Base-by-base conservation (phyloP, 2,329 filamentous ascomycete genomes). In the Xylaria sp. region DNA sequence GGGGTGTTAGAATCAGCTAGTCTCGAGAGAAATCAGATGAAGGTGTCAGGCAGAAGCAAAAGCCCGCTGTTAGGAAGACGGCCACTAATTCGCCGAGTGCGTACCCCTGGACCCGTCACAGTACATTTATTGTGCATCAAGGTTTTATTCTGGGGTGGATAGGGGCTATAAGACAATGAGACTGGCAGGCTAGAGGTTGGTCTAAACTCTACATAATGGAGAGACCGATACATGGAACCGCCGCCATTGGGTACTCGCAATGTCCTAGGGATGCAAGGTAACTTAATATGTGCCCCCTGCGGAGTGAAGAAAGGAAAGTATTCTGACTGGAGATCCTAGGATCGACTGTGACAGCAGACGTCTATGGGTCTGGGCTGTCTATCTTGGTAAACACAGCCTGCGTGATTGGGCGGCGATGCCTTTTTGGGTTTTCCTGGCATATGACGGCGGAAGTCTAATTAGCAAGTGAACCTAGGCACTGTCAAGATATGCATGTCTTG, bases 391-490 rank as follows among this genome's bases (percentile, higher is more conserved):
- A 53, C 19, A 25, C 12, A 31, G 43, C 17, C 17, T 15, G 42
- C 49, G 31, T 46, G 57, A 60, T 60, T 57, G 64, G 64, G 15
- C 38, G 52, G 23, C 21, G 46, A 51, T 33, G 28, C 37, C 42
- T 42, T 62, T 67, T 67, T 60, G 60, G 57, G 63, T 59, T 69
- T 66, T 61, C 40, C 46, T 60, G 59, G 56, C 56, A 50, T 58
- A 46, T 28, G 45, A 59, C 19, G 35, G 56, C 37, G 50, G 63
- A 68, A 70, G 64, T 69, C 57, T 70, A 56, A 67, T 67, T 49
- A 43, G 50, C 35, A 45, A 45, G 51, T 60, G 46, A 65, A 62
- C 64, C 58, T 43, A 37, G 59, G 38, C 23, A 38, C 40, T 25
- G 21, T 55, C 51, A 59, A 52, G 21, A 35, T 57, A 64, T 62